Evolutionary conservation across 371 early-diverging fungal genomes (phyloP).

Genomic region (Rhizomucor miehei): DNA sequence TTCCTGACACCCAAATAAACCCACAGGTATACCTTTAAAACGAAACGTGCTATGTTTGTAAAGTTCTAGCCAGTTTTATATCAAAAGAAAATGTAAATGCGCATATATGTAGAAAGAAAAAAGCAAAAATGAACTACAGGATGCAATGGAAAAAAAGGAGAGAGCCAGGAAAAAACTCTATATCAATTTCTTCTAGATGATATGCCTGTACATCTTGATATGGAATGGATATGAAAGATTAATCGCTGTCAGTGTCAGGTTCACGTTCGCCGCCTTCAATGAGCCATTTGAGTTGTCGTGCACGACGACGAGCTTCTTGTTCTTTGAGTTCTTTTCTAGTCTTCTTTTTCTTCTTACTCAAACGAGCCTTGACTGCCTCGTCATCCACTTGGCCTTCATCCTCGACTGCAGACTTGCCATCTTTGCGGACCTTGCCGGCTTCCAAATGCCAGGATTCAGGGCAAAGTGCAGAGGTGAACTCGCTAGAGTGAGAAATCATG

Average conservation of each 20-base stretch:
- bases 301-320: slow-evolving; percentile 66
- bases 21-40: too few relatives aligned
- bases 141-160: too few relatives aligned
- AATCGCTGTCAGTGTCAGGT: slow-evolving; percentile 70
- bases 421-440: slow-evolving; percentile 50
- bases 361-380: slow-evolving; percentile 56
- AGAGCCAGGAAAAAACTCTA: too few relatives aligned
- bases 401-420: slow-evolving; percentile 59
- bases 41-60: too few relatives aligned
- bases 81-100: too few relatives aligned
- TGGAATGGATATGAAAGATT: background rate
- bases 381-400: slow-evolving; percentile 62
- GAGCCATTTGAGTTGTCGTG: slow-evolving; percentile 72
- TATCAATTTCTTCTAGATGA: too few relatives aligned
- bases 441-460: slow-evolving; percentile 79
- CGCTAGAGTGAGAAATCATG: slow-evolving; percentile 84
- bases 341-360: slow-evolving; percentile 82
- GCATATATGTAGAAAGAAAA: too few relatives aligned
- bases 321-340: slow-evolving; percentile 74
- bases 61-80: too few relatives aligned
- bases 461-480: slow-evolving; percentile 79
- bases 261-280: slow-evolving; percentile 67
- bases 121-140: too few relatives aligned
- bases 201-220: too few relatives aligned
- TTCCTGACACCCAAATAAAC: background rate